Evolutionary conservation across 805 yeast species (phyloP).

Genomic region (Zygotorulaspora danielsina): DNA sequence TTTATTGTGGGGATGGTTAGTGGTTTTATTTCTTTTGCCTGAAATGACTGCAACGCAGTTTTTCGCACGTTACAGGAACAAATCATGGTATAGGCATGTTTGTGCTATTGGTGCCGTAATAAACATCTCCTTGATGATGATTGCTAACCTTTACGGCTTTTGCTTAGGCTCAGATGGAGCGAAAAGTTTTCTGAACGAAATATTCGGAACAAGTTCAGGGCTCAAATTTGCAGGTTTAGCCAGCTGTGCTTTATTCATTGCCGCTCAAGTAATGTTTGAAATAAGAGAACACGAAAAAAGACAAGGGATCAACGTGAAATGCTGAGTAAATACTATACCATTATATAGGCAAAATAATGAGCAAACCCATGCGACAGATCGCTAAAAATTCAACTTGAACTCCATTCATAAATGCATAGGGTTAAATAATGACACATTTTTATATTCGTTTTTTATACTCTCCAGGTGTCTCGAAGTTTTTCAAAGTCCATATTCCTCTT

Average conservation of each 20-base stretch:
- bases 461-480: slow-evolving; percentile 65
- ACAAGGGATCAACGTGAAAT: slow-evolving; percentile 74
- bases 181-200: slow-evolving; percentile 54
- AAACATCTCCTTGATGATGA: slow-evolving; percentile 97
- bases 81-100: slow-evolving; percentile 71
- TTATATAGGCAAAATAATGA: no score
- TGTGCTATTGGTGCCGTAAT: slow-evolving; percentile 85
- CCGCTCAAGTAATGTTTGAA: slow-evolving; percentile 92
- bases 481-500: slow-evolving; percentile 67
- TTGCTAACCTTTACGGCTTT: slow-evolving; percentile 92
- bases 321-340: slow-evolving; percentile 35
- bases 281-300: slow-evolving; percentile 81
- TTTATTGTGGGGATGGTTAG: slow-evolving; percentile 92
- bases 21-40: slow-evolving; percentile 82
- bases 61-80: slow-evolving; percentile 38
- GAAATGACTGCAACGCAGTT: slow-evolving; percentile 61
- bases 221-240: slow-evolving; percentile 56
- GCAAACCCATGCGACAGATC: no score
- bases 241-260: slow-evolving; percentile 68
- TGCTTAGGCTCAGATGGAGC: slow-evolving; percentile 91
- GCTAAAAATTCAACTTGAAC: no score
- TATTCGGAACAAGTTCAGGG: slow-evolving; percentile 71
- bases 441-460: slow-evolving; percentile 53
- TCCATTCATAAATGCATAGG: neutral
- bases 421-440: no score